These are phyloP conservation scores for Aspergillus pseudoviridinutans DNA, from an alignment of 2,329 filamentous ascomycete species.

Conservation along the genomic window DNA sequence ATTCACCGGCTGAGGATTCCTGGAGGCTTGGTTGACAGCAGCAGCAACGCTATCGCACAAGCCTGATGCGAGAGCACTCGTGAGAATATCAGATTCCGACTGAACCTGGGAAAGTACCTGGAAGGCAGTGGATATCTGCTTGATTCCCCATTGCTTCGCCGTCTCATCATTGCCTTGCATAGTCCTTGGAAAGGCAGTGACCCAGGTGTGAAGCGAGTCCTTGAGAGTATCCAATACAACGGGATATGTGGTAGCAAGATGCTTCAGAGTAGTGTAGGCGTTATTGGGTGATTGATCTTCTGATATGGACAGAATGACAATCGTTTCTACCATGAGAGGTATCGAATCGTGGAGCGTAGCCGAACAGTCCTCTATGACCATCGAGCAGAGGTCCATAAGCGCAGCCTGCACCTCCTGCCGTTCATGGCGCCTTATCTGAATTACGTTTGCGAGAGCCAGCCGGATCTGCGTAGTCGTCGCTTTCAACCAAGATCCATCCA, in stretches of 20 bases:
- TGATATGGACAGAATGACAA: constrained; percentile 63
- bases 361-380: constrained; percentile 74
- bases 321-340: constrained; percentile 72
- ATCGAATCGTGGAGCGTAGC: constrained; percentile 66
- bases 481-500: constrained; percentile 65
- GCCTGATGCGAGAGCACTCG: constrained; percentile 43
- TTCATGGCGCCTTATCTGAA: constrained; percentile 70
- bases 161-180: constrained; percentile 82
- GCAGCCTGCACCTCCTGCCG: constrained; percentile 64
- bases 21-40: constrained; percentile 39
- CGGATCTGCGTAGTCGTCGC: constrained; percentile 79
- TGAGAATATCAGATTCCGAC: constrained; percentile 38
- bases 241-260: constrained; percentile 60
- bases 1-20: constrained; percentile 25
- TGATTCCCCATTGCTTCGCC: constrained; percentile 67
- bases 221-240: constrained; percentile 63
- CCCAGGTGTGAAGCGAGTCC: constrained; percentile 73
- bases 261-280: constrained; percentile 47
- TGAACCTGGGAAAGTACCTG: constrained; percentile 61
- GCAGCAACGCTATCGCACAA: constrained; percentile 69
- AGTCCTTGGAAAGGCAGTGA: constrained; percentile 70
- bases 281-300: constrained; percentile 40
- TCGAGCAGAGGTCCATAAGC: constrained; percentile 67
- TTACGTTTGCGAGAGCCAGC: constrained; percentile 71
- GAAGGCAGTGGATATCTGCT: constrained; percentile 72